These are phyloP conservation scores for Cubamyces lactineus DNA, from an alignment of 768 basidiomycete species.

Conservation along the genomic window DNA sequence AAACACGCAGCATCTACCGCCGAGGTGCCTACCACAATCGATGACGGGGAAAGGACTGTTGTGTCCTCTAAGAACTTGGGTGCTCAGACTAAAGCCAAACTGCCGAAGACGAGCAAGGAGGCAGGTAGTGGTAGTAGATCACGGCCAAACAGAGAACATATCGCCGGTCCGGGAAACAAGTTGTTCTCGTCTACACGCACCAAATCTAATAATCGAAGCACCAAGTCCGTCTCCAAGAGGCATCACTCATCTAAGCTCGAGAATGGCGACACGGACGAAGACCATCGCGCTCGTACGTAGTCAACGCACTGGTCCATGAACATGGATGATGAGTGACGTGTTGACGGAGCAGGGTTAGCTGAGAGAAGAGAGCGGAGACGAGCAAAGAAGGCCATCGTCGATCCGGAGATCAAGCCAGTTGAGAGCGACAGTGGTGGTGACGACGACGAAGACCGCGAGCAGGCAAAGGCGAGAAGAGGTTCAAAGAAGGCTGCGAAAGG, in stretches of 20 bases:
- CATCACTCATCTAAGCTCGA: not conserved
- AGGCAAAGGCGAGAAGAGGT: slow-evolving; percentile 14
- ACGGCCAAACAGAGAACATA: no score
- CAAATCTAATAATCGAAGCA: not conserved
- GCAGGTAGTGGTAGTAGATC: no score
- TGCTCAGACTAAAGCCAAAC: no score
- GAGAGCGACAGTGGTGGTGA: slow-evolving; percentile 22
- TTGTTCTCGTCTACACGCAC: no score
- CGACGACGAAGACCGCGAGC: slow-evolving; percentile 7
- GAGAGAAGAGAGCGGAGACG: slow-evolving; percentile 70
- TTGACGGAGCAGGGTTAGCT: slow-evolving; percentile 50
- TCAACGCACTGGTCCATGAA: not conserved
- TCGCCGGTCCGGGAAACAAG: no score
- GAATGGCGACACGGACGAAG: not conserved
- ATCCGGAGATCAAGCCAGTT: slow-evolving; percentile 29
- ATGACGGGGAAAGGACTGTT: not conserved
- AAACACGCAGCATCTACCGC: no score
- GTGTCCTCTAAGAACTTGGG: no score
- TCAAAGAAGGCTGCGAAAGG: slow-evolving; percentile 29
- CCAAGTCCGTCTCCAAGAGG: not conserved
- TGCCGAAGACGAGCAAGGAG: no score
- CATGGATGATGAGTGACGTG: no score
- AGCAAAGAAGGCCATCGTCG: slow-evolving; percentile 56
- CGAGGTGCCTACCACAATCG: not conserved
- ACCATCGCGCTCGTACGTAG: slow-evolving; percentile 7